These are phyloP conservation scores for Yamadazyma ubonensis DNA, from an alignment of 805 yeast genomes.

Conservation along the genomic window DNA sequence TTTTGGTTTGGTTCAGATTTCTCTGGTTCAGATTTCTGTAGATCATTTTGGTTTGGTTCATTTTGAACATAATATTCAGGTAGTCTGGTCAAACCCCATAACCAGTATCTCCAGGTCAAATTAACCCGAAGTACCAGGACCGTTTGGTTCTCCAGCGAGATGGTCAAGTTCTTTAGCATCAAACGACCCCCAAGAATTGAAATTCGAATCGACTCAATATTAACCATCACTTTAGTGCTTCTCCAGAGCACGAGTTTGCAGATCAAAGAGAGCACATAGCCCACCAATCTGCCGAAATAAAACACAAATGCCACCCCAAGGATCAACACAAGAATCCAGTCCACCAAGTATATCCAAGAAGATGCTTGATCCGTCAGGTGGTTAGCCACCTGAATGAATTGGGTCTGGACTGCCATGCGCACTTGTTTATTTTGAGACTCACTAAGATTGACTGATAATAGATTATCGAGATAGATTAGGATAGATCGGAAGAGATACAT, in stretches of 20 bases:
- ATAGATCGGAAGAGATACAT: too few species aligned
- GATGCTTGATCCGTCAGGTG: constrained; percentile 24
- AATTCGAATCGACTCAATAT: constrained; percentile 70
- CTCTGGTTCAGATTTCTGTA: too few species aligned
- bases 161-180: constrained; percentile 70
- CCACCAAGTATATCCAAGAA: constrained; percentile 71
- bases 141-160: constrained; percentile 73
- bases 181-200: constrained; percentile 82
- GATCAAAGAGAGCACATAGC: constrained; percentile 51
- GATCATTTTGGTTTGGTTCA: too few species aligned
- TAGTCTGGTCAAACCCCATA: constrained; percentile 43
- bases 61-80: constrained; percentile 30
- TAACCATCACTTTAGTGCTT: constrained; percentile 53
- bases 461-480: too few species aligned
- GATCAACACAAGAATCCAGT: constrained; percentile 72
- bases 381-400: constrained; percentile 26
- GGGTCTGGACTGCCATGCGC: constrained; percentile 26
- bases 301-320: constrained; percentile 65
- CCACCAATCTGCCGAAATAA: constrained; percentile 73
- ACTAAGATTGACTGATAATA: background rate
- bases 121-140: constrained; percentile 67
- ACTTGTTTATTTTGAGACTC: background rate
- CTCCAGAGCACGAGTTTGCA: constrained; percentile 65
- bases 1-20: too few species aligned
- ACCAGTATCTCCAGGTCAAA: constrained; percentile 92